phyloP scores from a whole-genome alignment of 805 yeast genomes.

The Starmerella tilneyi region DNA sequence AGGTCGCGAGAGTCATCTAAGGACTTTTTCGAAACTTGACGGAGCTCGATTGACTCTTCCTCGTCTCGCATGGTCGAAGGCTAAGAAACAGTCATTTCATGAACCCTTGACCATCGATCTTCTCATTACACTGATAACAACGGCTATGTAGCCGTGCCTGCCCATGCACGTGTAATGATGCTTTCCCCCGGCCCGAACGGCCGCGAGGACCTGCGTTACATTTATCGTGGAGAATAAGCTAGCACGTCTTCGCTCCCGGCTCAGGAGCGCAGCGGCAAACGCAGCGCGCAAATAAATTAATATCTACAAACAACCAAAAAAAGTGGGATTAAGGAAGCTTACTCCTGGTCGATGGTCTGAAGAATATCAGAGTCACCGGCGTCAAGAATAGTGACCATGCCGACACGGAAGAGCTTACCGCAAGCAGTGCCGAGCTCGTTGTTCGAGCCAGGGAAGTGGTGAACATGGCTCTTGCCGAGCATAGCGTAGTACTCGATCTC shows the following conservation, averaged over 20 bases:
- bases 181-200: too few species aligned
- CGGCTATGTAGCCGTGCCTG: too few species aligned
- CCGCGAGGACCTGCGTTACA: too few species aligned
- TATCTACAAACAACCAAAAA: background rate
- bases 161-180: too few species aligned
- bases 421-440: conserved; percentile 99
- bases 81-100: too few species aligned
- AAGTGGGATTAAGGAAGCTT: conserved; percentile 4
- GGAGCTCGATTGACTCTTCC: background rate
- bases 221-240: too few species aligned
- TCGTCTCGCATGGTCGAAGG: background rate
- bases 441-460: conserved; percentile 99
- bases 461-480: conserved; percentile 93
- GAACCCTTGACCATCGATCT: too few species aligned
- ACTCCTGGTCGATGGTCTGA: conserved; percentile 28
- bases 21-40: background rate
- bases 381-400: conserved; percentile 89
- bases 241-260: background rate
- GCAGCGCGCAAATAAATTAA: conserved; percentile 1
- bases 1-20: background rate
- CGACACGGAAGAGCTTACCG: conserved; percentile 99
- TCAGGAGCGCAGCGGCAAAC: background rate
- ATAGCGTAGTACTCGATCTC: conserved; percentile 99
- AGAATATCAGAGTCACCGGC: conserved; percentile 99
- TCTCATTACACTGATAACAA: too few species aligned